phyloP scores from a whole-genome alignment of 805 yeast species.

The Saitoella complicata region DNA sequence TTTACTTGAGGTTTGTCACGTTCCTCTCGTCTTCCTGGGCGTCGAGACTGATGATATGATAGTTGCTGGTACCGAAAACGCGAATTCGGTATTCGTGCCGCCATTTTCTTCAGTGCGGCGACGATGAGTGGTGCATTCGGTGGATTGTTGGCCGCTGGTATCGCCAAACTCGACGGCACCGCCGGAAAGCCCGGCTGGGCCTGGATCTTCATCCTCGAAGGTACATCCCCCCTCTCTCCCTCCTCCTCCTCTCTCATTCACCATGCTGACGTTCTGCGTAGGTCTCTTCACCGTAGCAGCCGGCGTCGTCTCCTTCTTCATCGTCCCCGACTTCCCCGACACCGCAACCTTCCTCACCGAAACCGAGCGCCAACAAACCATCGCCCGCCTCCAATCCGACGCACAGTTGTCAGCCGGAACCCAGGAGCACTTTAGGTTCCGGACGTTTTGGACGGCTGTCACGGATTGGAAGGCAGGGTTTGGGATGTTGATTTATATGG shows the following conservation, averaged over 20 bases:
- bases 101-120: conserved; percentile 28
- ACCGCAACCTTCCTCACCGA: conserved; percentile 36
- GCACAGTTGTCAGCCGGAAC: conserved; percentile 32
- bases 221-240: conserved; percentile 15
- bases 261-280: no score
- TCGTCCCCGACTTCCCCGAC: conserved; percentile 60
- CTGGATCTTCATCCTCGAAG: conserved; percentile 41
- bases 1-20: conserved; percentile 21
- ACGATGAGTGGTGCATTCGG: conserved; percentile 36
- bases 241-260: no score
- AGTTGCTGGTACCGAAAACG: conserved; percentile 23
- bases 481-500: no score
- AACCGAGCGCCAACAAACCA: conserved; percentile 39
- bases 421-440: conserved; percentile 31
- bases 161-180: conserved; percentile 28
- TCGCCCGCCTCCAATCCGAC: conserved; percentile 42
- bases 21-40: conserved; percentile 26
- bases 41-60: conserved; percentile 17
- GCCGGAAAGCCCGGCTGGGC: conserved; percentile 29
- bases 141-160: conserved; percentile 24
- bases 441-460: conserved; percentile 23
- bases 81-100: conserved; percentile 18
- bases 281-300: conserved; percentile 18
- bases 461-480: no score
- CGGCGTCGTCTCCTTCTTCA: conserved; percentile 27